Conservation (phyloP, 1,284 basidiomycete species). For the Marasmius sp. region DNA sequence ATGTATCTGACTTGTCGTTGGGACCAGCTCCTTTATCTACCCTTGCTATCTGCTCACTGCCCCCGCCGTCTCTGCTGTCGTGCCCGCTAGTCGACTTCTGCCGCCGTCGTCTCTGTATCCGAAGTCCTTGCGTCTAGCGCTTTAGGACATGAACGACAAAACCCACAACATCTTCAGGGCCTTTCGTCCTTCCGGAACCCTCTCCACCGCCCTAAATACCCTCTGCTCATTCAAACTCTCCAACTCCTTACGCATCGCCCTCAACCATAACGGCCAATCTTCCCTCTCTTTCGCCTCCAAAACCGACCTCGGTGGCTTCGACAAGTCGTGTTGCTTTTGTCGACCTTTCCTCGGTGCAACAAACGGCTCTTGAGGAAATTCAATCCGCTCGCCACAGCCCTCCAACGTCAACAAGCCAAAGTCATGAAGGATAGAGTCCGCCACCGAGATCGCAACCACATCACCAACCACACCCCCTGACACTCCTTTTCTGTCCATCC, state of each 20-base stretch:
- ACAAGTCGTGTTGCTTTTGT: background rate
- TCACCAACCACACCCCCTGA: background rate
- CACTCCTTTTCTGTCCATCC: background rate
- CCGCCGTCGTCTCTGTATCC: too few relatives aligned
- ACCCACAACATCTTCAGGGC: slow-evolving; percentile 20
- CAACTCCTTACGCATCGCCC: background rate
- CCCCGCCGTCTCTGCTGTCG: too few relatives aligned
- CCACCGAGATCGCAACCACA: background rate
- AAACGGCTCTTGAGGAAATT: background rate
- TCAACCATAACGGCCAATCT: background rate
- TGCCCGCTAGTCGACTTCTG: too few relatives aligned
- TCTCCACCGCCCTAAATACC: background rate
- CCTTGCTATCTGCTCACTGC: too few relatives aligned
- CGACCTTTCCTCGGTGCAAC: background rate
- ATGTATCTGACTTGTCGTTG: too few relatives aligned
- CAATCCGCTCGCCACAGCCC: background rate
- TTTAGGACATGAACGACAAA: too few relatives aligned
- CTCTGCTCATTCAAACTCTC: background rate
- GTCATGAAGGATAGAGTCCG: background rate
- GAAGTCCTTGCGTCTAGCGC: too few relatives aligned
- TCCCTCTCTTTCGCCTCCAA: background rate
- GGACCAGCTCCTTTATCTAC: too few relatives aligned
- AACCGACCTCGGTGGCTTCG: background rate
- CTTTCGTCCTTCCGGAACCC: background rate
- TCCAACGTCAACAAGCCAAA: background rate